Base-by-base conservation (phyloP, 1,284 basidiomycete genomes). In the Cronartium ribicola region DNA sequence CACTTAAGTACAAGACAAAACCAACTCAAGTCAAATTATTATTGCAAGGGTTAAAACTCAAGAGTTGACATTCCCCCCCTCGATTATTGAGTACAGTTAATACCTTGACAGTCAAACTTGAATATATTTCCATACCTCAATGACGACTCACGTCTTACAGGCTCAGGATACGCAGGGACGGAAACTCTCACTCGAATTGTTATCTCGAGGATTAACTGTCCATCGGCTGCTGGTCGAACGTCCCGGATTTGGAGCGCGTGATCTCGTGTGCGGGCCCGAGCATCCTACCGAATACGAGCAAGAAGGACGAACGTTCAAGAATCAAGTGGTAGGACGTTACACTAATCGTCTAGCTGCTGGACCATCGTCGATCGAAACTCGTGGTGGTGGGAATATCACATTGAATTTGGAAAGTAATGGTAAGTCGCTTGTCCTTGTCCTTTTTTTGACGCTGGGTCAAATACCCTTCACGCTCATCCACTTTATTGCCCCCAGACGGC, bases 291-390 rank as follows among this genome's bases (percentile, higher is more conserved):
- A 46, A 13, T 63, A 62, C 44, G 48, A 61, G 29, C 22, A 41
- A 29, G 68, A 70, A 70, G 68, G 68, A 39, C 60, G 68, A 10
- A 70, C 40, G 41, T 72, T 72, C 48, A 65, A 63, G 62, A 72
- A 72, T 29, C 61, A 64, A 55, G 41, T 72, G n/a, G 69, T 72
- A 10, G 69, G 69, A 17, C 44, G 69, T 17, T 72, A 72, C 36
- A 40, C 62, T 51, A 72, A 72, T 66, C 69, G 69, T 14, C 41
- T 72, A 29, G 44, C 69, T 41, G 63, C 61, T 22, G 68, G 68
- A 22, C 51, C 20, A 22, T 22, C 20, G 11, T 65, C 8, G 36
- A 48, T 67, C 39, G 66, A 67, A 36, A 36, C 51, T 67, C 57
- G 51, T 39, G 29, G 39, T 20, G 36, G 22, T 59, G 48, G 37